These are phyloP conservation scores for Zea mays DNA, from an alignment of 176 grass and related monocot genomes.

Conservation along the genomic window DNA sequence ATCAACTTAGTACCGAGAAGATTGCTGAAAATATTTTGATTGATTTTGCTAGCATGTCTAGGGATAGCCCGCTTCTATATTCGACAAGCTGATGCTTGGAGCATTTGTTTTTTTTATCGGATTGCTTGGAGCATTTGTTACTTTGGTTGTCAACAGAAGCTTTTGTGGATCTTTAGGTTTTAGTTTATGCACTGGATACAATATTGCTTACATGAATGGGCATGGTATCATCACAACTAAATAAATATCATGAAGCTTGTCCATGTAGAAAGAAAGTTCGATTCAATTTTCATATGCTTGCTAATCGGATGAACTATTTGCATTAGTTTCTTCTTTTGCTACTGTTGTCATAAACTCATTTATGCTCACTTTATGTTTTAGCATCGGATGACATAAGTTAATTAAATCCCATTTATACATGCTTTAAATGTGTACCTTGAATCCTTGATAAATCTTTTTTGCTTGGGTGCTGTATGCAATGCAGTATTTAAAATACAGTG, in stretches of 20 bases:
- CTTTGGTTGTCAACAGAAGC: neutral
- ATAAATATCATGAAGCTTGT: conserved; percentile 1
- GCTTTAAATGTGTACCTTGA: neutral
- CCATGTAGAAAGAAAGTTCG: neutral
- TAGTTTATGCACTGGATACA: neutral
- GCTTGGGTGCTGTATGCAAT: conserved; percentile 29
- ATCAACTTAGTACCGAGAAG: neutral
- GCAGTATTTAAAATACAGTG: conserved; percentile 36
- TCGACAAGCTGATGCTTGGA: neutral
- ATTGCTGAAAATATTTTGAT: conserved; percentile 13
- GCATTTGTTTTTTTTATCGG: too few relatives aligned
- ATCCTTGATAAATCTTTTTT: neutral
- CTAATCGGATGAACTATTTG: neutral
- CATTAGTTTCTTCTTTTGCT: neutral
- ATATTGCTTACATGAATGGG: neutral
- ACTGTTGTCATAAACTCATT: neutral
- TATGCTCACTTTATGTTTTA: conserved; percentile 10
- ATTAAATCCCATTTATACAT: conserved; percentile 2
- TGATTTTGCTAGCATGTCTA: conserved; percentile 7
- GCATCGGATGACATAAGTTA: neutral
- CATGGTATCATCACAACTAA: neutral
- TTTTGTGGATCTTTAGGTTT: conserved; percentile 6
- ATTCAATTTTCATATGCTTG: conserved; percentile 14
- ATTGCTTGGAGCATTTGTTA: neutral
- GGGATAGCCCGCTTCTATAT: neutral